Conservation (phyloP, 257 asterid species). For the Orobanche coerulescens region DNA sequence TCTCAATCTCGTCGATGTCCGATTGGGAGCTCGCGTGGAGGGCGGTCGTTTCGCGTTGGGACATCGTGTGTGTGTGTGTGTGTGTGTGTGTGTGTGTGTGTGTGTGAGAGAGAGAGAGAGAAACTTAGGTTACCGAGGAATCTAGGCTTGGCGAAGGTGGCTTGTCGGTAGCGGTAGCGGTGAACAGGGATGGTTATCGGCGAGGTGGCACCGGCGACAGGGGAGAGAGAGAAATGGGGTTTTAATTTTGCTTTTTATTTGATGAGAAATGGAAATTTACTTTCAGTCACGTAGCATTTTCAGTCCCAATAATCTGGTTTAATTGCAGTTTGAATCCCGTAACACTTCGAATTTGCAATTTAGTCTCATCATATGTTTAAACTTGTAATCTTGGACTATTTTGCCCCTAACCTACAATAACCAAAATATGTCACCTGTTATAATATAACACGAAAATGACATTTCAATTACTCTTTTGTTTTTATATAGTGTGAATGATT, state of each 20-base stretch:
- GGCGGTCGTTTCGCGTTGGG: constrained; percentile 42
- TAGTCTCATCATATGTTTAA: too few relatives aligned
- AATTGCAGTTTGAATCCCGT: too few relatives aligned
- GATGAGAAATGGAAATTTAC: too few relatives aligned
- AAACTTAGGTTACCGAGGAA: background rate
- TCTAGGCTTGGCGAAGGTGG: background rate
- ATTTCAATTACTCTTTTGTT: too few relatives aligned
- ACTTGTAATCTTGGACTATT: too few relatives aligned
- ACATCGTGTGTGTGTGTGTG: constrained; percentile 30
- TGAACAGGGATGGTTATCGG: background rate
- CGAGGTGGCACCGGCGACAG: background rate
- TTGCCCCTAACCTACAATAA: too few relatives aligned
- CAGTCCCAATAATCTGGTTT: too few relatives aligned
- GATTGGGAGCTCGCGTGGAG: constrained; percentile 66
- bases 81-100: background rate
- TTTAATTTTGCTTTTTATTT: background rate
- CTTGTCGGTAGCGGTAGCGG: background rate
- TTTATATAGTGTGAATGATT: too few relatives aligned
- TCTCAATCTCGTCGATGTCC: constrained; percentile 81
- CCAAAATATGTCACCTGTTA: too few relatives aligned
- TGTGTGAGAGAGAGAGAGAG: background rate
- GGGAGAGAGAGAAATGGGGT: background rate
- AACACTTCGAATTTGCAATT: too few relatives aligned
- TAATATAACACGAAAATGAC: too few relatives aligned
- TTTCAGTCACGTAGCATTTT: too few relatives aligned